Percentiles rank a stretch among this genome's conserved stretches.
These are phyloP conservation scores for Tricholoma terreum DNA, from an alignment of 768 basidiomycete species.

Conservation along the genomic window DNA sequence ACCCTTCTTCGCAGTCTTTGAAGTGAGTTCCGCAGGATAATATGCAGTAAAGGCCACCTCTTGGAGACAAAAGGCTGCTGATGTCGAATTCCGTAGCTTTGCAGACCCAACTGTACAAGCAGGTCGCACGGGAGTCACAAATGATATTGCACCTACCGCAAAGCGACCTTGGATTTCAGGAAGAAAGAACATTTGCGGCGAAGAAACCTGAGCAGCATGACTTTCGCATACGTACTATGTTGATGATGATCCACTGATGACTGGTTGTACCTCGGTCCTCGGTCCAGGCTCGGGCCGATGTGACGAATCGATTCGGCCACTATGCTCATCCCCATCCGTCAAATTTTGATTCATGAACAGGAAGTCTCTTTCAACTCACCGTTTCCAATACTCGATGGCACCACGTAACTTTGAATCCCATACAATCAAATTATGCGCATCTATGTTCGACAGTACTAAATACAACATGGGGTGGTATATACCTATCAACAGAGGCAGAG, in stretches of 20 bases:
- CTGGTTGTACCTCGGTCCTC: too few species aligned
- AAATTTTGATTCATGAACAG: too few species aligned
- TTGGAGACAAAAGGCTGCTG: constrained; percentile 49
- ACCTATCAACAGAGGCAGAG: constrained; percentile 2
- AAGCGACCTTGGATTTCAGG: constrained; percentile 43
- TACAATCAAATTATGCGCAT: not conserved
- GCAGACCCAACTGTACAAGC: constrained; percentile 37
- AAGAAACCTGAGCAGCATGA: not conserved
- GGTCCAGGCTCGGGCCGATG: too few species aligned
- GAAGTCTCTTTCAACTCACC: too few species aligned
- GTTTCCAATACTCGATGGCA: too few species aligned
- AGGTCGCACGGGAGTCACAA: constrained; percentile 43
- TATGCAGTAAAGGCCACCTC: constrained; percentile 65
- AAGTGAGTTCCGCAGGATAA: constrained; percentile 52
- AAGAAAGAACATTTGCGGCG: constrained; percentile 40
- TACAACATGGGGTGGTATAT: constrained; percentile 5
- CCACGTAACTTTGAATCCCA: not conserved
- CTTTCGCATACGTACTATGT: too few species aligned
- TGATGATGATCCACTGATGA: too few species aligned
- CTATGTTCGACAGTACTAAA: not conserved
- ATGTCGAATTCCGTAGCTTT: constrained; percentile 30
- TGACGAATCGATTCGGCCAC: too few species aligned
- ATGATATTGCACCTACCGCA: constrained; percentile 59
- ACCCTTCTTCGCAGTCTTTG: constrained; percentile 33
- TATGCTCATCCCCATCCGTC: too few species aligned